Percentiles rank a stretch among this genome's conserved stretches.
These are phyloP conservation scores for Xylaria flabelliformis DNA, from an alignment of 495 filamentous ascomycete species.

Conservation along the genomic window DNA sequence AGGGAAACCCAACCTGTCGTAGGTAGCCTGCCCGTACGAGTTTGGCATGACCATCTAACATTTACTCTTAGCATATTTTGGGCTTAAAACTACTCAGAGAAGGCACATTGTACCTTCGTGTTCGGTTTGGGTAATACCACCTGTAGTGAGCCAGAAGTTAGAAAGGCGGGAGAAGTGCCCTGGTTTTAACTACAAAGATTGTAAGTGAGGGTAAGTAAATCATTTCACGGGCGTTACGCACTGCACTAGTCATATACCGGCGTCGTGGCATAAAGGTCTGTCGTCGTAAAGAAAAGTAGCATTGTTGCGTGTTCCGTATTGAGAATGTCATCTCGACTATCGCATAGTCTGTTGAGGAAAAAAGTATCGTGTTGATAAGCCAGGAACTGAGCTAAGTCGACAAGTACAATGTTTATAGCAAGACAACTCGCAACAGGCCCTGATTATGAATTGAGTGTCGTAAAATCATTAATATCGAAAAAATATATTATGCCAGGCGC, in stretches of 20 bases:
- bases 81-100: background rate
- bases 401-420: background rate
- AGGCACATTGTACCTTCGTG: conserved; percentile 50
- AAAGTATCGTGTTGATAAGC: background rate
- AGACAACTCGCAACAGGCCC: background rate
- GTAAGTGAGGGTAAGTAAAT: background rate
- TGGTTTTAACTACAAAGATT: background rate
- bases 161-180: conserved; percentile 61
- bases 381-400: background rate
- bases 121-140: conserved; percentile 67
- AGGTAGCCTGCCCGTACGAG: conserved; percentile 81
- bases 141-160: conserved; percentile 77
- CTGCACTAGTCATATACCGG: conserved; percentile 21
- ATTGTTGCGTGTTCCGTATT: conserved; percentile 28
- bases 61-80: conserved; percentile 26
- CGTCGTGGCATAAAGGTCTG: background rate
- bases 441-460: background rate
- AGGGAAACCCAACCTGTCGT: conserved; percentile 63
- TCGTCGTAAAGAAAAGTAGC: conserved; percentile 14
- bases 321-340: conserved; percentile 33
- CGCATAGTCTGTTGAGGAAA: conserved; percentile 23
- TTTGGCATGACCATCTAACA: conserved; percentile 72
- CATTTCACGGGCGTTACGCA: conserved; percentile 15
- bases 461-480: background rate
- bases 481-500: background rate